A percentile compares a stretch with the other conserved stretches of the same genome.
phyloP scores from a whole-genome alignment of 2,329 filamentous ascomycete species.

The Leptodontidium sp. region DNA sequence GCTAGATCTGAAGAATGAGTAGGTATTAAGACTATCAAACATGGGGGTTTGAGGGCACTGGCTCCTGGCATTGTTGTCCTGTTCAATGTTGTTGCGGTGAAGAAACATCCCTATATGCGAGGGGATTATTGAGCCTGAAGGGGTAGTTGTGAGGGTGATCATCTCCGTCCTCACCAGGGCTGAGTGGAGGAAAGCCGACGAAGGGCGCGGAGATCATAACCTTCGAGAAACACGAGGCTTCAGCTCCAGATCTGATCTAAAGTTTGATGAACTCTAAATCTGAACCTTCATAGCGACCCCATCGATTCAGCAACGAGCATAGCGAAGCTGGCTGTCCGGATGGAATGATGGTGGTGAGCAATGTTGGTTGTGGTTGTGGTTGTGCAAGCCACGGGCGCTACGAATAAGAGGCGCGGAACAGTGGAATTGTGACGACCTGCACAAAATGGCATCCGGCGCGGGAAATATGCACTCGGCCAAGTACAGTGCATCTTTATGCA shows the following conservation, averaged over 20 bases:
- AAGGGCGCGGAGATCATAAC: neutral
- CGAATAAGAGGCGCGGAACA: neutral
- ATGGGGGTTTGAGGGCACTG: neutral
- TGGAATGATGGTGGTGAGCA: neutral
- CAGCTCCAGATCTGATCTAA: neutral
- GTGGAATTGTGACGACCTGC: neutral
- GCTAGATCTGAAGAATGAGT: neutral
- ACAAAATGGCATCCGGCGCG: neutral
- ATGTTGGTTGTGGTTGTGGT: neutral
- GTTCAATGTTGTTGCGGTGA: constrained; percentile 1
- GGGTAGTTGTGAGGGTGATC: neutral
- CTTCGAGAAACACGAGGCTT: neutral
- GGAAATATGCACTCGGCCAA: neutral
- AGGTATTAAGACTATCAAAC: neutral
- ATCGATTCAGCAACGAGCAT: neutral
- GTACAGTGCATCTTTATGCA: neutral
- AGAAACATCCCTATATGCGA: neutral
- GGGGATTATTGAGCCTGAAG: constrained; percentile 10
- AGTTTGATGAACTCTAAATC: neutral
- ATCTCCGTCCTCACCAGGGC: constrained; percentile 5
- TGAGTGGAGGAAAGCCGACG: neutral
- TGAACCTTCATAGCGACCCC: neutral
- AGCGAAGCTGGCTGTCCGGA: neutral
- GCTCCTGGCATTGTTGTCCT: neutral
- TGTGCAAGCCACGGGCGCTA: neutral